Base-by-base conservation (phyloP, 2,329 filamentous ascomycete species). In the Tolypocladium album region DNA sequence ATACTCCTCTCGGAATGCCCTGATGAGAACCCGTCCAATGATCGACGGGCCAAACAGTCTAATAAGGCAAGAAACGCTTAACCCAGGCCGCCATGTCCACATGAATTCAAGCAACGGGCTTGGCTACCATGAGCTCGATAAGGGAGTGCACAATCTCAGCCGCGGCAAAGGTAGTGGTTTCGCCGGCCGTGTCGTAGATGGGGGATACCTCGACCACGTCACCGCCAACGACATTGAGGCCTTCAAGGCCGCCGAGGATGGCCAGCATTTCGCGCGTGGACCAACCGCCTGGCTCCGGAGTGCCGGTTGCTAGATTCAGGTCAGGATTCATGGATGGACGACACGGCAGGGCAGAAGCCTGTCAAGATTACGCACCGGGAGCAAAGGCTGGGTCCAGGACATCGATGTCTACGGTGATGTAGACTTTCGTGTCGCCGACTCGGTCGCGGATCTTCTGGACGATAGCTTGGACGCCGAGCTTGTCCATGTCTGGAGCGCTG, bases 201-300 rank as follows among this genome's bases (percentile, higher is more conserved):
- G 90, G 91, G 38, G 87, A 83, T 4, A 95, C 90, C 77, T 95
- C 90, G 11, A 95, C 91, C 56, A 95, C 83, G 74, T 95, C 90
- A 0, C 89, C 90, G 0, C 90, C 91, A 5, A 95, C 88, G 5
- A 95, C 76, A 67, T 95, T 92, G 70, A 95, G 71, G 0, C 78
- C 82, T 73, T 94, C 90, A 36, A 95, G 81, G 0, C 88, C 90
- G 42, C 89, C 78, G 68, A 95, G 72, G 59, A 95, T 89, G 7
- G 87, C 79, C 61, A 94, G 91, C 64, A 95, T 76, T 75, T 95
- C 90, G 53, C 90, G 79, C 24, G 88, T 92, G 3, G 88, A 92
- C 90, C 90, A 95, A 31, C 90, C 90, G 61, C 90, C 90, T 0
- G 89, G 87, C 75, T 94, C 90, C 0, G 90, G 90, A 0, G 90